phyloP scores from a whole-genome alignment of 2,329 filamentous ascomycete species.

The Monosporascus sp. region DNA sequence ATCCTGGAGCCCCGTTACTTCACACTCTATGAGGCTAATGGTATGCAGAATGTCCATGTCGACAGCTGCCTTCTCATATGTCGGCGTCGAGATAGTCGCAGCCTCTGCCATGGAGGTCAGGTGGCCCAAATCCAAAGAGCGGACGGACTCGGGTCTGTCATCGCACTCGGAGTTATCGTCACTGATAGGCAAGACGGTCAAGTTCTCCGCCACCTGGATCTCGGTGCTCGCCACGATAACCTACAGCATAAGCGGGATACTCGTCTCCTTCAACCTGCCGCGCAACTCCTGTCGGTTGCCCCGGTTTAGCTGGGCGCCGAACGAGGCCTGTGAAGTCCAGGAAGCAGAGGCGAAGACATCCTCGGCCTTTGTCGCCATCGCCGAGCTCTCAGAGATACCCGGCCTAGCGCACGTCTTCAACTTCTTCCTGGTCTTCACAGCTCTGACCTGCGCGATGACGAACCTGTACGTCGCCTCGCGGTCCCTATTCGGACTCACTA shows the following conservation, averaged over 20 bases:
- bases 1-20: not conserved
- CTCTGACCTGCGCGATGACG: constrained; percentile 27
- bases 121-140: constrained; percentile 14
- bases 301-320: constrained; percentile 16
- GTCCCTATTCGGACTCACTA: constrained; percentile 26
- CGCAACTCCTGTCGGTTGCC: constrained; percentile 16
- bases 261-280: constrained; percentile 21
- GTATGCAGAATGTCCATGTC: constrained; percentile 21
- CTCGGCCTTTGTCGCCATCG: constrained; percentile 23
- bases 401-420: constrained; percentile 24
- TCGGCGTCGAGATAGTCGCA: constrained; percentile 27
- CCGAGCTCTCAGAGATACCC: constrained; percentile 2
- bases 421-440: constrained; percentile 27
- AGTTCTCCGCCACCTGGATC: constrained; percentile 19
- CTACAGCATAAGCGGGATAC: constrained; percentile 21
- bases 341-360: constrained; percentile 1
- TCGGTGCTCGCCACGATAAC: constrained; percentile 19
- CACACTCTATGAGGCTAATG: not conserved
- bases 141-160: constrained; percentile 5
- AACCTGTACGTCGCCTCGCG: constrained; percentile 30
- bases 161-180: constrained; percentile 3
- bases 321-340: not conserved
- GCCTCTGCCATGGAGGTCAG: constrained; percentile 27
- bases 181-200: constrained; percentile 19
- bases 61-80: constrained; percentile 27